phyloP scores from a whole-genome alignment of 805 yeast genomes.

The Schwanniomyces occidentalis region DNA sequence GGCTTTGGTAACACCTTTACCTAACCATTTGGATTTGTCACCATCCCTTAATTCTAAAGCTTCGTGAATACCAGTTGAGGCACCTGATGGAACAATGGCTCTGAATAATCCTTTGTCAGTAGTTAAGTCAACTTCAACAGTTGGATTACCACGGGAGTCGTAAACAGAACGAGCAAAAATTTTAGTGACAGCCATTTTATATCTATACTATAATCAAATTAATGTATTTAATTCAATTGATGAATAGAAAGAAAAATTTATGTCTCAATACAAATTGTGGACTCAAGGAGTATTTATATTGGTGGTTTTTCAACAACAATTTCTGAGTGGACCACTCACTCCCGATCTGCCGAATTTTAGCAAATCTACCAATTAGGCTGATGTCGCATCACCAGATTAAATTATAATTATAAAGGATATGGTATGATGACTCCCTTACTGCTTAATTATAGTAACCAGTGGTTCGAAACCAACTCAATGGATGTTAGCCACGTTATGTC shows the following conservation, averaged over 20 bases:
- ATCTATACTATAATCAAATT: slow-evolving; percentile 4
- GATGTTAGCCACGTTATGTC: too few relatives aligned
- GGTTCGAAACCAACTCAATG: not conserved
- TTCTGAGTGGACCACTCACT: slow-evolving; percentile 23
- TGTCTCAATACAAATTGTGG: not conserved
- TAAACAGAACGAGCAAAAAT: slow-evolving; percentile 94
- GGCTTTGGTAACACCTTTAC: slow-evolving; percentile 98
- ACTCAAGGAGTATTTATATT: slow-evolving; percentile 5
- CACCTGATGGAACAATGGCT: slow-evolving; percentile 99
- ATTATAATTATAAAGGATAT: not conserved
- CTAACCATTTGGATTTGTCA: slow-evolving; percentile 96
- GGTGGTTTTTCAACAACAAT: slow-evolving; percentile 2
- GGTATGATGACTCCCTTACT: too few relatives aligned
- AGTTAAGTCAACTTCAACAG: slow-evolving; percentile 96
- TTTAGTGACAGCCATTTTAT: slow-evolving; percentile 79
- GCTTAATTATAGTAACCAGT: too few relatives aligned
- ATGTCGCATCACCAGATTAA: slow-evolving; percentile 3
- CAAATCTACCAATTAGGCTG: too few relatives aligned
- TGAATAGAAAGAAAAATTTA: not conserved
- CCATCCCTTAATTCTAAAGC: slow-evolving; percentile 98
- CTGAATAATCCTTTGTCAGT: slow-evolving; percentile 94
- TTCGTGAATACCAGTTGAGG: slow-evolving; percentile 98
- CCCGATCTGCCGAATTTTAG: slow-evolving; percentile 28
- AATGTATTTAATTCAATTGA: not conserved
- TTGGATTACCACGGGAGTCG: slow-evolving; percentile 99